A percentile compares a stretch with the other conserved stretches of the same genome.
Conservation (phyloP, 768 basidiomycete genomes). For the Russula olivacea region DNA sequence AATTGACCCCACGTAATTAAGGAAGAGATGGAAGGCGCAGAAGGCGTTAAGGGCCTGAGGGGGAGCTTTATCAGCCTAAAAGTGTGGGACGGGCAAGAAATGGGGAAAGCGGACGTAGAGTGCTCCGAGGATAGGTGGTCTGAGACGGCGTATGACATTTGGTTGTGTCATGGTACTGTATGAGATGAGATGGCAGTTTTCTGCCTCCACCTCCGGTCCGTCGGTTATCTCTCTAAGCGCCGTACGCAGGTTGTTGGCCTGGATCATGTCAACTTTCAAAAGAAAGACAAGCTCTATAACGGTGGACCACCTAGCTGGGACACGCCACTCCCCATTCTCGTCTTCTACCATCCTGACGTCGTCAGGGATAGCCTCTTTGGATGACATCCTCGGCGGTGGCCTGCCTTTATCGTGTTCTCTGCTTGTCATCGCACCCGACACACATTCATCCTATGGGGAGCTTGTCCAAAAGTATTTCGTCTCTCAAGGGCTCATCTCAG, state of each 20-base stretch:
- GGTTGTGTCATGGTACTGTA: slow-evolving; percentile 1
- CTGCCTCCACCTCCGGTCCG: neutral
- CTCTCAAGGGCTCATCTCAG: slow-evolving; percentile 74
- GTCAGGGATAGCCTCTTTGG: slow-evolving; percentile 87
- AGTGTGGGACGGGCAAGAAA: slow-evolving; percentile 8
- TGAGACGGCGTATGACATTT: slow-evolving; percentile 12
- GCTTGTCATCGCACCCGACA: slow-evolving; percentile 75
- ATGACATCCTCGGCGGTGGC: slow-evolving; percentile 92
- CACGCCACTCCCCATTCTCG: slow-evolving; percentile 53
- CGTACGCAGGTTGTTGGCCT: neutral
- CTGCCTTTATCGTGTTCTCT: slow-evolving; percentile 75
- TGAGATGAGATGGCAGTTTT: neutral
- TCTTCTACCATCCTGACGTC: slow-evolving; percentile 57
- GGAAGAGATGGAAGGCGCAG: slow-evolving; percentile 57
- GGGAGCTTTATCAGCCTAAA: slow-evolving; percentile 33
- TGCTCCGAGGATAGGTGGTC: slow-evolving; percentile 12
- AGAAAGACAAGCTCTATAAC: slow-evolving; percentile 49
- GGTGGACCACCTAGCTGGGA: slow-evolving; percentile 42
- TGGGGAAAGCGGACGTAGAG: slow-evolving; percentile 16
- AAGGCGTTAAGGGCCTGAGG: slow-evolving; percentile 40
- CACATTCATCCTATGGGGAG: slow-evolving; percentile 78
- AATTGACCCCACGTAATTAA: slow-evolving; percentile 52
- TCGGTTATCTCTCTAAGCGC: neutral
- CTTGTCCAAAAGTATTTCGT: slow-evolving; percentile 85
- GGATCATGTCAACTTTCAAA: slow-evolving; percentile 74